phyloP scores from a whole-genome alignment of 2,329 filamentous ascomycete species.

The Uncinocarpus reesii region DNA sequence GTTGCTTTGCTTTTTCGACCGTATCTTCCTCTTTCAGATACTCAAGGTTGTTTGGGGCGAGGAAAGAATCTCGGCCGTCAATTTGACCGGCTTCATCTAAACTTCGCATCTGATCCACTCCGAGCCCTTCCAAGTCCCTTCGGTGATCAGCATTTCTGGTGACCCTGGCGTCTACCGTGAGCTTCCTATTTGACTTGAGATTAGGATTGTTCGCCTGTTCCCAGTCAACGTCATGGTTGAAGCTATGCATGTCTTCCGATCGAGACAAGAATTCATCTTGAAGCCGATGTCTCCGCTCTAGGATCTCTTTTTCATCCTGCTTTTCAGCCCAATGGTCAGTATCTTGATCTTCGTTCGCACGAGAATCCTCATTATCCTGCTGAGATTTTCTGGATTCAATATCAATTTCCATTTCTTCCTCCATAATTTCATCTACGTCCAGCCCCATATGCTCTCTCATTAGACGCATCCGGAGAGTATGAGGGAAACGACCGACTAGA shows the following conservation, averaged over 20 bases:
- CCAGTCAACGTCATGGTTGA: constrained; percentile 65
- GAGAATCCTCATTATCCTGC: constrained; percentile 3
- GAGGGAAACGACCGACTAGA: constrained; percentile 63
- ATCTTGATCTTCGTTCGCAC: constrained; percentile 20
- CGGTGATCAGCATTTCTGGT: constrained; percentile 53
- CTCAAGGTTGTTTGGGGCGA: constrained; percentile 57
- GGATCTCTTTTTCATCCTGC: constrained; percentile 34
- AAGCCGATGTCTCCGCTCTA: constrained; percentile 35
- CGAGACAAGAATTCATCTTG: constrained; percentile 49
- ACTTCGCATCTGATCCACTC: constrained; percentile 62
- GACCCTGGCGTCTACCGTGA: constrained; percentile 49
- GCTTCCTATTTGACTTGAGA: constrained; percentile 44
- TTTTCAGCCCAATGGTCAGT: constrained; percentile 28
- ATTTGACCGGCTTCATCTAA: constrained; percentile 52
- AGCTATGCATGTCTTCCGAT: constrained; percentile 52
- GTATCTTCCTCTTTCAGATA: constrained; percentile 47
- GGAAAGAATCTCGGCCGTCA: constrained; percentile 58
- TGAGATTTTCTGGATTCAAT: constrained; percentile 23
- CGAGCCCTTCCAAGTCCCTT: constrained; percentile 68
- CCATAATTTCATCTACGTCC: constrained; percentile 77
- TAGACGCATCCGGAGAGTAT: constrained; percentile 70
- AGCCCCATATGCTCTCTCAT: constrained; percentile 82
- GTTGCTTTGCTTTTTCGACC: constrained; percentile 40
- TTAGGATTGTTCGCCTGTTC: constrained; percentile 50
- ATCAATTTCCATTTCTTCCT: constrained; percentile 62